Evolutionary conservation across 345 rosid genomes (phyloP).

Genomic region (Psidium friedrichsthalianum): DNA sequence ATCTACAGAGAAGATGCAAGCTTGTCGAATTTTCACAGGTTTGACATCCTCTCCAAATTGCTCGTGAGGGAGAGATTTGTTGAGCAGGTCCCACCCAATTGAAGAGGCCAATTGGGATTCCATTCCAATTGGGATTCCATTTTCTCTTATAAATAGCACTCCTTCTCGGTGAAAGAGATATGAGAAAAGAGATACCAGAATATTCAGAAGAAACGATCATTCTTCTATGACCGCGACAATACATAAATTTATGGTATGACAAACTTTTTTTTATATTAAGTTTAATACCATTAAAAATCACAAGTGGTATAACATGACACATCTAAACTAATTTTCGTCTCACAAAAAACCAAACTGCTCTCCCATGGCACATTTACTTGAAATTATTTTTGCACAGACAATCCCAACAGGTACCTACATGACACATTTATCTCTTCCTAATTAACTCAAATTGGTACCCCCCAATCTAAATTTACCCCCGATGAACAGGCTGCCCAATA

Average conservation of each 20-base stretch:
- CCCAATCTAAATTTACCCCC: neutral
- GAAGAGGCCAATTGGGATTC: neutral
- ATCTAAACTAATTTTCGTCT: neutral
- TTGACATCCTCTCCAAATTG: neutral
- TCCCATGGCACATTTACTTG: too few species aligned
- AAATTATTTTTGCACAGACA: too few species aligned
- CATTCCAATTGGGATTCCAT: too few species aligned
- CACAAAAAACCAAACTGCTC: neutral
- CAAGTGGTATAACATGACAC: accelerated
- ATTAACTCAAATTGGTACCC: neutral
- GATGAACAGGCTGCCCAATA: too few species aligned
- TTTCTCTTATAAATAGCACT: too few species aligned
- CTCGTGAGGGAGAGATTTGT: neutral
- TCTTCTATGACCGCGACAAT: neutral
- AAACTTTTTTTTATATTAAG: neutral
- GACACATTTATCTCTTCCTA: too few species aligned
- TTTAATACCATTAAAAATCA: neutral
- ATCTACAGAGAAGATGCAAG: neutral
- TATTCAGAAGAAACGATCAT: too few species aligned
- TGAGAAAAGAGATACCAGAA: too few species aligned
- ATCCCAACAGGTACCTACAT: too few species aligned
- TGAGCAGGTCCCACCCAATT: neutral
- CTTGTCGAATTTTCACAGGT: neutral
- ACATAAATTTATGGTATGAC: neutral
- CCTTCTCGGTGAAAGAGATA: too few species aligned